These are phyloP conservation scores for Thelonectria rubi DNA, from an alignment of 2,329 filamentous ascomycete genomes.

Conservation along the genomic window DNA sequence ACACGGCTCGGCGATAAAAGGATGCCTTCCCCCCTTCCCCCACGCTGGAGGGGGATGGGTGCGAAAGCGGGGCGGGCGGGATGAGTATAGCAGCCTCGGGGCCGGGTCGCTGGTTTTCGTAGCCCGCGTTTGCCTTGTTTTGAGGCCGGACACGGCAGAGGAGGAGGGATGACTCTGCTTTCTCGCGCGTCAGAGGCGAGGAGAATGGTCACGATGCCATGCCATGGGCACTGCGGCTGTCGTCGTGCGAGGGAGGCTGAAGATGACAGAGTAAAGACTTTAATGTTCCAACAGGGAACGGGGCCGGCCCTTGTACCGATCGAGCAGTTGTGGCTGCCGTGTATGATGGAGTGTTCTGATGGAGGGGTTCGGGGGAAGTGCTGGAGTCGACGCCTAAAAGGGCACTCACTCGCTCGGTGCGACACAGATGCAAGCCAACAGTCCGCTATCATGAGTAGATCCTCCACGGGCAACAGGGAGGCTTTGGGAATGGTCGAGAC, in stretches of 20 bases:
- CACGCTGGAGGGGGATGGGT: conserved; percentile 19
- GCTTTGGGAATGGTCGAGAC: conserved; percentile 21
- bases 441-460: too few species aligned
- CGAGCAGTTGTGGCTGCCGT: conserved; percentile 17
- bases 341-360: conserved; percentile 1
- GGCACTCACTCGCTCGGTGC: too few species aligned
- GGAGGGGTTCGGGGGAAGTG: conserved; percentile 2
- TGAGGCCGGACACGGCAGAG: conserved; percentile 2
- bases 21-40: conserved; percentile 22
- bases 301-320: conserved; percentile 11
- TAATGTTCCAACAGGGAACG: neutral
- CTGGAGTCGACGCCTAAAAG: too few species aligned
- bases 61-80: neutral
- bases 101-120: conserved; percentile 13
- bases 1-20: conserved; percentile 33
- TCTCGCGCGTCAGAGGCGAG: neutral
- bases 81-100: conserved; percentile 6
- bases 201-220: too few species aligned
- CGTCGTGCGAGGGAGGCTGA: conserved; percentile 8
- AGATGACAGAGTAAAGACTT: conserved; percentile 5
- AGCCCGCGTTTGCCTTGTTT: neutral
- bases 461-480: conserved; percentile 15
- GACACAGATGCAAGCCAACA: too few species aligned
- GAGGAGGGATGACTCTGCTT: conserved; percentile 5
- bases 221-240: too few species aligned